Base-by-base conservation (phyloP, 192 early-diverging fungal species). In the Funneliformis geosporum region DNA sequence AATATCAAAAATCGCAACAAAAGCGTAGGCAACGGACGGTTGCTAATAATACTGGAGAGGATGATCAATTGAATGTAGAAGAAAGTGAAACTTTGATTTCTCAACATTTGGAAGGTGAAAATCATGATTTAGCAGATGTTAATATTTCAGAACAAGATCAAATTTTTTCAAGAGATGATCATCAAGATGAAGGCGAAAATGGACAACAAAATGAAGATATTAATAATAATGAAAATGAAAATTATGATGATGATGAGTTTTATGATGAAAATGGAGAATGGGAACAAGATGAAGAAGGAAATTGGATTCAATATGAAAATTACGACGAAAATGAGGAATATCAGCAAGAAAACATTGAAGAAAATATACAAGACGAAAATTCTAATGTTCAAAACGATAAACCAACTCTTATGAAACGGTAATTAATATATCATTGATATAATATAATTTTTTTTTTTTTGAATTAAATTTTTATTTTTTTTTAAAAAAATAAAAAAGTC, bases 181-280 rank as follows among this genome's bases (percentile, higher is more conserved):
- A 75, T 55, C 27, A 75, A 40, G 16, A 60, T 28, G 55, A n/a
- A n/a, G 12, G 5, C 18, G n/a, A 55, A 47, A 14, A 50, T 23
- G 71, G 28, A 42, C 14, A 11, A 7, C 11, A 72, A 39, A 50
- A 60, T 74, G 27, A 33, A 8, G 27, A 60, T 14, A 6, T 25
- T 14, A 65, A 74, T 74, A 59, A 25, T 21, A 50, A 74, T n/a
- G 47, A 25, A 60, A 38, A 21, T 55, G 72, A 74, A 59, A 74
- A 74, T 74, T 47, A 50, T 61, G 47, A 75, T 33, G 47, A 73
- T 27, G 73, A 75, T n/a, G n/a, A n/a, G n/a, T n/a, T n/a, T n/a
- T 38, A 73, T 50, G 4, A 27, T 27, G 33, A 60, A 5, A 28
- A 75, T 40, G 28, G 27, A 46, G 70, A 28, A 27, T 25, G 28